phyloP scores from a whole-genome alignment of 2,329 filamentous ascomycete genomes.

The Periconia digitata region DNA sequence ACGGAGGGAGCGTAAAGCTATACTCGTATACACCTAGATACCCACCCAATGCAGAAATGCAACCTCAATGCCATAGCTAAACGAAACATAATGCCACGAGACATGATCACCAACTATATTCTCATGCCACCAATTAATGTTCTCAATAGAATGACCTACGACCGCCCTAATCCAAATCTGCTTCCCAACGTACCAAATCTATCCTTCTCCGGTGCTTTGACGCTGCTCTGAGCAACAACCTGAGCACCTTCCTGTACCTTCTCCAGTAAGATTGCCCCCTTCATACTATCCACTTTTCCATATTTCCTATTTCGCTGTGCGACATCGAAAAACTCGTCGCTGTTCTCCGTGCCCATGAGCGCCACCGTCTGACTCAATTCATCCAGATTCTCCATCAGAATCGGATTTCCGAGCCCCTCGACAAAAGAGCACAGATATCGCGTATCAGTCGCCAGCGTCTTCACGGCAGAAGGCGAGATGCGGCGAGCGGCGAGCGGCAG shows the following conservation, averaged over 20 bases:
- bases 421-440: conserved; percentile 85
- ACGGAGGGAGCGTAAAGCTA: not conserved
- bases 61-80: not conserved
- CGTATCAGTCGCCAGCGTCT: conserved; percentile 79
- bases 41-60: not conserved
- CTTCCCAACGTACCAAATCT: conserved; percentile 39
- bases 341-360: conserved; percentile 81
- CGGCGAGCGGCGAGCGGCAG: conserved; percentile 77
- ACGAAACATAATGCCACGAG: conserved; percentile 3
- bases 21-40: not conserved
- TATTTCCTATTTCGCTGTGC: conserved; percentile 90
- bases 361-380: conserved; percentile 91
- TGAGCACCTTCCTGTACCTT: conserved; percentile 57
- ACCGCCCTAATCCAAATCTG: conserved; percentile 31
- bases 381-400: conserved; percentile 84
- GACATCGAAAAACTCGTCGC: conserved; percentile 97
- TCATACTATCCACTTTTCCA: conserved; percentile 85
- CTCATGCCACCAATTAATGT: not conserved
- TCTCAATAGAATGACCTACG: not conserved
- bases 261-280: conserved; percentile 85
- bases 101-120: not conserved
- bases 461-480: conserved; percentile 85
- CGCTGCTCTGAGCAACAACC: conserved; percentile 39
- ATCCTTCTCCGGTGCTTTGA: conserved; percentile 29
- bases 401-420: conserved; percentile 80